phyloP scores from a whole-genome alignment of 768 basidiomycete species.

The Pulveroboletus sp. region DNA sequence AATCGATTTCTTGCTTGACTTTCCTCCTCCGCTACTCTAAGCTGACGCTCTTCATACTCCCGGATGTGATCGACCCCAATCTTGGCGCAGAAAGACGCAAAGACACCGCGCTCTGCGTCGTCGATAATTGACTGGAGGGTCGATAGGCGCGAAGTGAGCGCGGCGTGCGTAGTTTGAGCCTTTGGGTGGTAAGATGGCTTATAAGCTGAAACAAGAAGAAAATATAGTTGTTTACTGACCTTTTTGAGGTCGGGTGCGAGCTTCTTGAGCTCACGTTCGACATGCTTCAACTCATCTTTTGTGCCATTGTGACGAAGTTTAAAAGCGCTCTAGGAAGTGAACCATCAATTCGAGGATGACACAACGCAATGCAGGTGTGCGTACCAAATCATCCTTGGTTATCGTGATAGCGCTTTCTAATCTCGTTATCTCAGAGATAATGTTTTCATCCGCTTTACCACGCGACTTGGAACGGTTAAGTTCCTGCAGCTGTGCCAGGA shows the following conservation, averaged over 20 bases:
- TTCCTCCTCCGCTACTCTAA: constrained; percentile 86
- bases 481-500: constrained; percentile 76
- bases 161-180: constrained; percentile 52
- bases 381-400: constrained; percentile 79
- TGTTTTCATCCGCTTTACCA: constrained; percentile 77
- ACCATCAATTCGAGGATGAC: neutral
- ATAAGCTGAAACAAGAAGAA: neutral
- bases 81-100: constrained; percentile 70
- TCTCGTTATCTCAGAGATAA: constrained; percentile 73
- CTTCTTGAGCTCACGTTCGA: constrained; percentile 67
- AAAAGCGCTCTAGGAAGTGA: constrained; percentile 58
- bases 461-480: constrained; percentile 81
- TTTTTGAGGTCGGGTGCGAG: constrained; percentile 69
- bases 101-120: constrained; percentile 77
- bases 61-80: constrained; percentile 82
- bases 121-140: constrained; percentile 59
- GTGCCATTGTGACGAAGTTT: constrained; percentile 74
- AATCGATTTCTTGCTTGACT: constrained; percentile 79
- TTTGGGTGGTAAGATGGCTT: constrained; percentile 22
- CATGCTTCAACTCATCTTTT: constrained; percentile 80
- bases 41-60: constrained; percentile 90
- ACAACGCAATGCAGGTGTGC: constrained; percentile 16
- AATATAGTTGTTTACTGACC: constrained; percentile 35
- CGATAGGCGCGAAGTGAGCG: constrained; percentile 54
- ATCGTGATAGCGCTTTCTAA: constrained; percentile 76